phyloP scores from a whole-genome alignment of 2,329 filamentous ascomycete species.

The Hymenoscyphus scutula region DNA sequence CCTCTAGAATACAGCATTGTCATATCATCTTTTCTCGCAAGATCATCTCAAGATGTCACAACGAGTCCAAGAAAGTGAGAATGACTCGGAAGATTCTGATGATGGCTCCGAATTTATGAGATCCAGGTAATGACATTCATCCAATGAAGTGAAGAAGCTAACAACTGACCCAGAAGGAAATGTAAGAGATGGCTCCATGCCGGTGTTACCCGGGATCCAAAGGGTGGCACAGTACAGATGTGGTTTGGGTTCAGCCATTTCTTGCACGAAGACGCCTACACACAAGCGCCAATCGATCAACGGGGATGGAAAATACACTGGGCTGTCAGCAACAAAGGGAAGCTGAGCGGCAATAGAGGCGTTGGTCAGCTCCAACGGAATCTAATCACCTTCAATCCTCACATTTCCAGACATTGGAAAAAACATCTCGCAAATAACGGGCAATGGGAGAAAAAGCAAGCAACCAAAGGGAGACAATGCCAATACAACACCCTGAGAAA shows the following conservation, averaged over 20 bases:
- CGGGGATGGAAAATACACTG: background rate
- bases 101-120: too few relatives aligned
- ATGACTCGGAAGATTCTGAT: background rate
- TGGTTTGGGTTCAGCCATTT: constrained; percentile 17
- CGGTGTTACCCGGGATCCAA: constrained; percentile 12
- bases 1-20: too few relatives aligned
- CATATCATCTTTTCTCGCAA: background rate
- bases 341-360: constrained; percentile 3
- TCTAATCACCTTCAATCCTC: constrained; percentile 18
- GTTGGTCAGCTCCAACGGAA: constrained; percentile 16
- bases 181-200: constrained; percentile 16
- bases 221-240: constrained; percentile 10
- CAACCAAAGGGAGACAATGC: constrained; percentile 6
- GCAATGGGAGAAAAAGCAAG: constrained; percentile 8
- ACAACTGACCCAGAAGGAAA: background rate
- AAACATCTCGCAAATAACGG: constrained; percentile 10
- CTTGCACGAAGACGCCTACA: background rate
- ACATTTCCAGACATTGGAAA: constrained; percentile 14
- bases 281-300: background rate
- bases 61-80: background rate
- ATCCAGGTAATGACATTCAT: background rate
- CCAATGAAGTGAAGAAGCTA: background rate
- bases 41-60: background rate
- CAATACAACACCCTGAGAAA: constrained; percentile 7
- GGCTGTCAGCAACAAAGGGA: constrained; percentile 14